A percentile compares a stretch with the other conserved stretches of the same genome.
phyloP scores from a whole-genome alignment of 2,329 filamentous ascomycete species.

The Teratosphaeria nubilosa region DNA sequence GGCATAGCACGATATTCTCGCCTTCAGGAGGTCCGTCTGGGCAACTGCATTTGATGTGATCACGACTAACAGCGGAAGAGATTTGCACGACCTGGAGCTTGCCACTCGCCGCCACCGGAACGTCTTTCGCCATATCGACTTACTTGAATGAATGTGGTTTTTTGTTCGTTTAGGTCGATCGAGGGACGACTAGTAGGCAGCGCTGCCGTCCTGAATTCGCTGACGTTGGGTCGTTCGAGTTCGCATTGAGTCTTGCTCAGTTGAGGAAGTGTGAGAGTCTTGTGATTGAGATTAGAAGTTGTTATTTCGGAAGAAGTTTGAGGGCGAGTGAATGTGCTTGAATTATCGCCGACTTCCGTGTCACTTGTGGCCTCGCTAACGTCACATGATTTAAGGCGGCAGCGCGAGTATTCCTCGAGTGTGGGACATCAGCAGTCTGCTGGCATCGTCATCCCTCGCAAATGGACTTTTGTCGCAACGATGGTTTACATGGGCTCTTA shows the following conservation, averaged over 20 bases:
- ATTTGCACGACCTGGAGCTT: background rate
- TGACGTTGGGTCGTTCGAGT: too few species aligned
- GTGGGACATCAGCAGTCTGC: too few species aligned
- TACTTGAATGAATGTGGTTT: background rate
- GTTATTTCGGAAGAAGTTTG: background rate
- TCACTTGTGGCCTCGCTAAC: background rate
- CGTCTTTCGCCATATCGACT: background rate
- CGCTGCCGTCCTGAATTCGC: too few species aligned
- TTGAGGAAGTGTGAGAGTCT: too few species aligned
- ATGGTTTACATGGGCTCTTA: background rate
- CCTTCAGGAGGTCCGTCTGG: background rate
- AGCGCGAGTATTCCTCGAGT: too few species aligned
- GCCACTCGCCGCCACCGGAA: background rate
- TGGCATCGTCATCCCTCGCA: background rate
- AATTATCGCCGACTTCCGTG: background rate
- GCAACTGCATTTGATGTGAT: constrained; percentile 5
- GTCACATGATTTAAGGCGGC: background rate
- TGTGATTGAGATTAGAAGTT: background rate
- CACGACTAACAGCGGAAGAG: background rate
- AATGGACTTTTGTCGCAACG: background rate
- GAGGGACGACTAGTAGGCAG: background rate
- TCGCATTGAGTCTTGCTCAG: too few species aligned
- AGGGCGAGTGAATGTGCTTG: background rate
- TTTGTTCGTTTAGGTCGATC: background rate
- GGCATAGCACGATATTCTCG: constrained; percentile 3